These are phyloP conservation scores for Copromyces sp. DNA, from an alignment of 495 filamentous ascomycete species.

Conservation along the genomic window DNA sequence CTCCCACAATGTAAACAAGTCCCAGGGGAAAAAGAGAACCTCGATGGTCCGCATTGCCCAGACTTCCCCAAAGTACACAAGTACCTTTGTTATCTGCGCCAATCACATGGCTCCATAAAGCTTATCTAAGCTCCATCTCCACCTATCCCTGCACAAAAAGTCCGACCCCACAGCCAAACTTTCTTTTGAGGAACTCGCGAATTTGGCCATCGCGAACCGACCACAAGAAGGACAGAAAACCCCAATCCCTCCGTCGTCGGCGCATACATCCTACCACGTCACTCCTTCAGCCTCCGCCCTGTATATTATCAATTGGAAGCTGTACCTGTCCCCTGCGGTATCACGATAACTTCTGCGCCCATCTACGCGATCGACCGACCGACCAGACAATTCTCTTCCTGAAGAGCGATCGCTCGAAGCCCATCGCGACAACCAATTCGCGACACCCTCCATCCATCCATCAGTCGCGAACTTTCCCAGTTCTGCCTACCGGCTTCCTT, in stretches of 20 bases:
- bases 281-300: neutral
- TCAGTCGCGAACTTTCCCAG: neutral
- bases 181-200: neutral
- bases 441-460: neutral
- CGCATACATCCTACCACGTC: neutral
- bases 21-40: neutral
- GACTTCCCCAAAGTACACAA: neutral
- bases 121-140: neutral
- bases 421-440: neutral
- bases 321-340: neutral
- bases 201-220: neutral
- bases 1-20: neutral
- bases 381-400: neutral
- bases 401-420: neutral
- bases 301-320: neutral
- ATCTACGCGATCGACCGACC: neutral
- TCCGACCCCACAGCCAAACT: neutral
- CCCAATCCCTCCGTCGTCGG: neutral
- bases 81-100: neutral
- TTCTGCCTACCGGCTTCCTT: neutral
- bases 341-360: neutral
- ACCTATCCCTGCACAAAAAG: neutral
- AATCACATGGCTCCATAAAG: neutral
- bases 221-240: neutral
- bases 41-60: neutral